Conservation (phyloP, 371 early-diverging fungal genomes). For the Apophysomyces variabilis region DNA sequence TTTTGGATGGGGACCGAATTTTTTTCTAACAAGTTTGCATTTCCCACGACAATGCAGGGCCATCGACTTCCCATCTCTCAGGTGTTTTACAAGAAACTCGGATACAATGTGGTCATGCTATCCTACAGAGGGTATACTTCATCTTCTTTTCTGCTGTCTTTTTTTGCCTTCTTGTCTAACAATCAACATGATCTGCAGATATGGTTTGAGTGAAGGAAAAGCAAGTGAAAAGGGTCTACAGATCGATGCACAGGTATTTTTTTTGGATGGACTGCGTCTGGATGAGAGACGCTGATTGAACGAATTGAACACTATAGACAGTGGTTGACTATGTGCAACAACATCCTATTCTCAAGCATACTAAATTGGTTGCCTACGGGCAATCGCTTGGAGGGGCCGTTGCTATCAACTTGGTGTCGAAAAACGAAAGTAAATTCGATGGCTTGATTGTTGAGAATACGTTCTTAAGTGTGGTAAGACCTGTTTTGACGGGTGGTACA, state of each 20-base stretch:
- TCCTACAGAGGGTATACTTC: slow-evolving; percentile 87
- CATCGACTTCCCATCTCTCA: slow-evolving; percentile 90
- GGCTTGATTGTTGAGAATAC: slow-evolving; percentile 95
- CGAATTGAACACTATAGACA: slow-evolving; percentile 51
- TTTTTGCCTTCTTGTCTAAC: background rate
- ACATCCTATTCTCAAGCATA: slow-evolving; percentile 76
- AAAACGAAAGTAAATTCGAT: slow-evolving; percentile 75
- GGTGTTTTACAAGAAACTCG: slow-evolving; percentile 64
- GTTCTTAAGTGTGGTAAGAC: slow-evolving; percentile 81
- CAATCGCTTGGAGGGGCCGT: slow-evolving; percentile 97
- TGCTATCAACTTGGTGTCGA: slow-evolving; percentile 80
- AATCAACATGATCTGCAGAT: slow-evolving; percentile 49
- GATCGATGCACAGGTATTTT: slow-evolving; percentile 83
- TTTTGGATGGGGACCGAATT: background rate
- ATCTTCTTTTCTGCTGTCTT: background rate
- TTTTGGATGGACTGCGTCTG: background rate
- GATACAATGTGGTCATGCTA: slow-evolving; percentile 91
- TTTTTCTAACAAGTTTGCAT: background rate
- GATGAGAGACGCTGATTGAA: background rate
- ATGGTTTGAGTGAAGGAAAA: slow-evolving; percentile 88
- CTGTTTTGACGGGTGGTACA: background rate
- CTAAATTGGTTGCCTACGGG: slow-evolving; percentile 87
- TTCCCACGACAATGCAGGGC: slow-evolving; percentile 55
- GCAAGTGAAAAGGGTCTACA: slow-evolving; percentile 87
- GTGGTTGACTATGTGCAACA: slow-evolving; percentile 80